A percentile compares a stretch with the other conserved stretches of the same genome.
These are phyloP conservation scores for Cryphonectria nitschkei DNA, from an alignment of 2,329 filamentous ascomycete genomes.

Conservation along the genomic window DNA sequence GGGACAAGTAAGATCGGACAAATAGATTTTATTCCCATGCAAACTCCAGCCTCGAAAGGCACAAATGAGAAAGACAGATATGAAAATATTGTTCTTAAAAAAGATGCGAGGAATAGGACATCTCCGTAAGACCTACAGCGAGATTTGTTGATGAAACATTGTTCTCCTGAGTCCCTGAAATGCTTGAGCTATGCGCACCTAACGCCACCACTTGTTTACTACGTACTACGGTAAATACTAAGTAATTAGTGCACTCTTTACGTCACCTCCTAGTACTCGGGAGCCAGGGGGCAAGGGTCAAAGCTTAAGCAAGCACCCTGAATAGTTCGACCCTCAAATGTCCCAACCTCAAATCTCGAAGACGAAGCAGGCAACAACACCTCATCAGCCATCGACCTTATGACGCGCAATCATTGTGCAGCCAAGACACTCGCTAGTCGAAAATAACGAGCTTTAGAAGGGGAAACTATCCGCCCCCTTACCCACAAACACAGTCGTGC, in stretches of 20 bases:
- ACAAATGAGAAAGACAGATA: neutral
- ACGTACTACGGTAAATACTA: neutral
- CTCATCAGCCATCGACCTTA: neutral
- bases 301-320: neutral
- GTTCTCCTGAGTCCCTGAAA: constrained; percentile 5
- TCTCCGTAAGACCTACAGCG: constrained; percentile 16
- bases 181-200: neutral
- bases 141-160: constrained; percentile 19
- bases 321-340: neutral
- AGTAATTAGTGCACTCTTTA: neutral
- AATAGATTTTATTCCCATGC: neutral
- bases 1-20: neutral
- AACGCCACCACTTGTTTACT: constrained; percentile 2
- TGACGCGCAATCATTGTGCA: neutral
- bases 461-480: neutral
- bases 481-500: neutral
- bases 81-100: neutral
- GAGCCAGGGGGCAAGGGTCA: neutral
- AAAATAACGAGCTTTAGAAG: neutral
- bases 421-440: neutral
- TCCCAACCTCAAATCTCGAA: too few relatives aligned
- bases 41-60: neutral
- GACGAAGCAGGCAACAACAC: neutral
- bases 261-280: neutral
- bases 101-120: constrained; percentile 1